Evolutionary conservation across 352 stramenopile genomes (phyloP), one percentile per base, ranked within the genome.

Genomic region (Peronospora destructor): DNA sequence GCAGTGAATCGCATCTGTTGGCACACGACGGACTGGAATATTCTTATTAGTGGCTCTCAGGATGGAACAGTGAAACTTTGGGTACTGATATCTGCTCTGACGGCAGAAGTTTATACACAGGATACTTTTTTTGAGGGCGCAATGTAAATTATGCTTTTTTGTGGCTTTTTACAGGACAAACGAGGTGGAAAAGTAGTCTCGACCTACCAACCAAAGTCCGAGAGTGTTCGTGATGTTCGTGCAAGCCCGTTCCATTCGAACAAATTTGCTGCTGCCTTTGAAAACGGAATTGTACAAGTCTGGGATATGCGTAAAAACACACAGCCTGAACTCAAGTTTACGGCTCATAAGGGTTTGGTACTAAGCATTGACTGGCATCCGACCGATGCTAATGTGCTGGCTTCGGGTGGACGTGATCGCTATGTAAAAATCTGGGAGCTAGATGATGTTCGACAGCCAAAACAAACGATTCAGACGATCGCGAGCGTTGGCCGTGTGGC

Each of bases 341-440:
- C 84, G 16, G 84, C 81, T 2, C 84, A 94, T 56, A 91, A 94
- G 49, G 81, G 82, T 0, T 72, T 92, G 21, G 81, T 94, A 13
- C 53, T 94, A 23, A 74, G 75, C 19, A 71, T 94, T 16, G 84
- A 94, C 44, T 94, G 84, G 81, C 84, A 94, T 19, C 81, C 81
- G 1, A 69, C 59, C 3, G 69, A 85, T 33, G 56, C 78, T 4
- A 72, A 84, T 29, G 43, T 91, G 8, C 50, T 92, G 13, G 81
- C 84, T n/a, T 88, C 84, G 2, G 84, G 84, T 14, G 83, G 81
- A 11, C 75, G 84, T 7, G 84, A 94, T 54, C 81, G 81, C 19
- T 92, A 90, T 46, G 81, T 91, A 34, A 94, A 94, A 50, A 83
- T 94, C 25, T 94, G 84, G 84, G 76, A 91, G 25, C 49, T 90